Evolutionary conservation across 129 eudicot species (phyloP).

Genomic region (Scalesia atractyloides): DNA sequence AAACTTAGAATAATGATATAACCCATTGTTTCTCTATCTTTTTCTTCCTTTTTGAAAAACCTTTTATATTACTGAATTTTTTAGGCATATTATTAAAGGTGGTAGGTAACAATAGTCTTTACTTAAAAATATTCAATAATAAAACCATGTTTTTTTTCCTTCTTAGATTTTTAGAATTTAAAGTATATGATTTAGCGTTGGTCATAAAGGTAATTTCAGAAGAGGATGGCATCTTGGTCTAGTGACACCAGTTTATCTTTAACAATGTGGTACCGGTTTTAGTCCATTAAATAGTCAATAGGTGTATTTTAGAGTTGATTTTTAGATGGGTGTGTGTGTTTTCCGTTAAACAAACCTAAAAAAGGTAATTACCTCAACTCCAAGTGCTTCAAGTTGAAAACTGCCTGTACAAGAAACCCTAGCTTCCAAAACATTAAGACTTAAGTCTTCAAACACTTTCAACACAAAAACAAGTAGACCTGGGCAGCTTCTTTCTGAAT

Average conservation of each 20-base stretch:
- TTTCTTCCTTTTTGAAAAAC: no score
- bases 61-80: no score
- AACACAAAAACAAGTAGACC: constrained; percentile 71
- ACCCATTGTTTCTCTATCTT: no score
- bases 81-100: neutral
- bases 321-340: no score
- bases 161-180: neutral
- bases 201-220: no score
- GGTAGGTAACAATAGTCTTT: neutral
- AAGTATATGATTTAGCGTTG: neutral
- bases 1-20: neutral
- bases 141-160: neutral
- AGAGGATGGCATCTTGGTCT: no score
- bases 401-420: constrained; percentile 83
- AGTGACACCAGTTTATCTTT: no score
- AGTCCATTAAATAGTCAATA: no score
- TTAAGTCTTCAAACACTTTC: constrained; percentile 81
- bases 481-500: constrained; percentile 67
- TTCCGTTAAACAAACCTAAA: no score
- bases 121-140: no score
- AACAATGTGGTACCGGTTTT: no score
- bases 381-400: constrained; percentile 74
- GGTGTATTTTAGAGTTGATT: no score
- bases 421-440: constrained; percentile 83
- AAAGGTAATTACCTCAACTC: neutral